phyloP scores from a whole-genome alignment of 345 rosid species.

The Sapria himalayana region DNA sequence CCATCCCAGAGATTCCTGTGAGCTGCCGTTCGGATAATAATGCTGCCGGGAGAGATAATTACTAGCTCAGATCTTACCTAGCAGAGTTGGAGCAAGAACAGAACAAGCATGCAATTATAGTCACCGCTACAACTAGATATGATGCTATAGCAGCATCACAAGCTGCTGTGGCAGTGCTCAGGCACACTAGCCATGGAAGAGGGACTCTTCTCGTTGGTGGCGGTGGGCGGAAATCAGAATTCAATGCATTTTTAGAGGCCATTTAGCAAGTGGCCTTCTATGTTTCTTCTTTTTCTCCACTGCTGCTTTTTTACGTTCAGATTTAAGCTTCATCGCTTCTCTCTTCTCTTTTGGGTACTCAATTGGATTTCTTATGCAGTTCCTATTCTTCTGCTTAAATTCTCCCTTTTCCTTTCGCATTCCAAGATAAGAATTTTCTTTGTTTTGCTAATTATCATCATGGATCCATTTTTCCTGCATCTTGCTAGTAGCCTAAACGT shows the following conservation, averaged over 20 bases:
- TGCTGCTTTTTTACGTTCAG: neutral
- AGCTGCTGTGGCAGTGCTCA: conserved; percentile 41
- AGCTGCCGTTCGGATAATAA: too few relatives aligned
- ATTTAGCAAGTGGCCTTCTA: conserved; percentile 27
- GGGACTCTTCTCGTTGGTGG: conserved; percentile 16
- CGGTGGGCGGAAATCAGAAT: conserved; percentile 44
- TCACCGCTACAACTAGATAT: conserved; percentile 62
- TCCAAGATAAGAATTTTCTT: too few relatives aligned
- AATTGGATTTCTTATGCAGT: conserved; percentile 2
- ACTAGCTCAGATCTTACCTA: conserved; percentile 31
- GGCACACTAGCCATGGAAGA: conserved; percentile 34
- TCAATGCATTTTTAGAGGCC: conserved; percentile 51
- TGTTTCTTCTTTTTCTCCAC: neutral
- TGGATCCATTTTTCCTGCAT: too few relatives aligned
- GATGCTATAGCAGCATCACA: conserved; percentile 53
- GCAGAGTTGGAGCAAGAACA: conserved; percentile 39
- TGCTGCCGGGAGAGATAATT: conserved; percentile 19
- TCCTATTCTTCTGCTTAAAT: too few relatives aligned
- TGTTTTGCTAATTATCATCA: too few relatives aligned
- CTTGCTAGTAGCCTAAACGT: too few relatives aligned
- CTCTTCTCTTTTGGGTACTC: conserved; percentile 5
- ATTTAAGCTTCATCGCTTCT: neutral
- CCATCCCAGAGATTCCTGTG: conserved; percentile 3
- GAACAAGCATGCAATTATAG: conserved; percentile 48
- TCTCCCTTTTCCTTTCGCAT: too few relatives aligned